Evolutionary conservation across 2,329 filamentous ascomycete species (phyloP).

Genomic region (Gaeumannomyces tritici): DNA sequence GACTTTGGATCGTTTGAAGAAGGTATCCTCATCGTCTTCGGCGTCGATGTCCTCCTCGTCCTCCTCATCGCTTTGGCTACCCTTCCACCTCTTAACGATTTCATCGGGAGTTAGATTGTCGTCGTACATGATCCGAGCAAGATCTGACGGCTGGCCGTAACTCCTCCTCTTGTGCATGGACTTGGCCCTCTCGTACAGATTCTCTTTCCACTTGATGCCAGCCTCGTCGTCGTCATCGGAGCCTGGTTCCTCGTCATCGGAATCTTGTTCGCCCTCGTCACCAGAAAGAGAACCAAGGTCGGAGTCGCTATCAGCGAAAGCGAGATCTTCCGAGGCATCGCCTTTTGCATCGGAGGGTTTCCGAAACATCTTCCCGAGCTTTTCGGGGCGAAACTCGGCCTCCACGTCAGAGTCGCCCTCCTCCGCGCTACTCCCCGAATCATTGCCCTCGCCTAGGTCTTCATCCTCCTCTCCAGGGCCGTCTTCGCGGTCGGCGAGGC

Average conservation of each 20-base stretch:
- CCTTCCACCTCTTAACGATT: conserved; percentile 72
- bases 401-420: conserved; percentile 42
- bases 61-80: conserved; percentile 44
- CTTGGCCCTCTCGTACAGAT: conserved; percentile 67
- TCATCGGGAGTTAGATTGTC: conserved; percentile 64
- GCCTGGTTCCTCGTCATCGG: conserved; percentile 38
- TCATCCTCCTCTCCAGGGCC: conserved; percentile 40
- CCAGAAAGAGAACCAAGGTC: conserved; percentile 80
- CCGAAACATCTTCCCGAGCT: conserved; percentile 51
- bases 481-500: conserved; percentile 52
- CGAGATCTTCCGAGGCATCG: conserved; percentile 57
- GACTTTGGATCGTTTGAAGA: conserved; percentile 54
- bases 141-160: conserved; percentile 69
- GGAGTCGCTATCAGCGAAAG: conserved; percentile 94
- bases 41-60: conserved; percentile 49
- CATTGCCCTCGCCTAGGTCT: conserved; percentile 42
- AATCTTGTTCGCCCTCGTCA: conserved; percentile 32
- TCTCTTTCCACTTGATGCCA: conserved; percentile 76
- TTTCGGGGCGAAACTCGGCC: conserved; percentile 47
- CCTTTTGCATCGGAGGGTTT: conserved; percentile 37
- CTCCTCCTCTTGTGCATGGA: conserved; percentile 60
- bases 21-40: conserved; percentile 49
- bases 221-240: conserved; percentile 59
- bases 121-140: conserved; percentile 86
- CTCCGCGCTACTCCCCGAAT: conserved; percentile 43